A percentile compares a stretch with the other conserved stretches of the same genome.
Conservation (phyloP, 495 filamentous ascomycete genomes). For the Usnea hakonensis region DNA sequence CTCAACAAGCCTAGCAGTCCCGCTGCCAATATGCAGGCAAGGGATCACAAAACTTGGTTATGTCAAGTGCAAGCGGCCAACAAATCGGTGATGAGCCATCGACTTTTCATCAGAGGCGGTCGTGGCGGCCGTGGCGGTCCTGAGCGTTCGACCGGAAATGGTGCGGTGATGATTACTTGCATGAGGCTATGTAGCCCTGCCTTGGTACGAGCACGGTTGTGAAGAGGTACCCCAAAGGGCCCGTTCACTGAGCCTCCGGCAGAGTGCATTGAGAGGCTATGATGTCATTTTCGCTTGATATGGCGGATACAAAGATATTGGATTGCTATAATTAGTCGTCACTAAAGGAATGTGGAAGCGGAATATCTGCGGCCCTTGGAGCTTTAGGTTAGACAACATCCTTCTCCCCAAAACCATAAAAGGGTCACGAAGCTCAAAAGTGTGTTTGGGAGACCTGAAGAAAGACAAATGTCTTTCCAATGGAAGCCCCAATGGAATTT, state of each 20-base stretch:
- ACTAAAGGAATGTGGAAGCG: neutral
- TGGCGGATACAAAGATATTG: neutral
- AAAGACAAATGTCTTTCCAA: no score
- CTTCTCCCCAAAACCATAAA: neutral
- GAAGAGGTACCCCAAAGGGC: neutral
- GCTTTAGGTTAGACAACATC: neutral
- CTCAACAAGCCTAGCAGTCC: neutral
- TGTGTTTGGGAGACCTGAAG: no score
- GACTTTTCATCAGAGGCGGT: neutral
- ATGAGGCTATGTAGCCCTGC: neutral
- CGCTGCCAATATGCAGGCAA: constrained; percentile 1
- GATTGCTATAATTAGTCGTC: neutral
- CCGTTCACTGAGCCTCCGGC: neutral
- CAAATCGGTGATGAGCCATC: neutral
- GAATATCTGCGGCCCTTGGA: neutral
- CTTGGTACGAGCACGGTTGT: neutral
- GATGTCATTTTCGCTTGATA: neutral
- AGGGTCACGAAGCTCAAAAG: neutral
- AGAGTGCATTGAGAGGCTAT: neutral
- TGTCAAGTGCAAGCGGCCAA: neutral
- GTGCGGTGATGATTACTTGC: neutral
- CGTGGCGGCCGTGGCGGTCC: neutral
- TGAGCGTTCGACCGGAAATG: neutral
- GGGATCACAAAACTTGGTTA: neutral
- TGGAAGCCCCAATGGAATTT: no score